These are phyloP conservation scores for Cercospora beticola DNA, from an alignment of 2,329 filamentous ascomycete species.

Conservation along the genomic window DNA sequence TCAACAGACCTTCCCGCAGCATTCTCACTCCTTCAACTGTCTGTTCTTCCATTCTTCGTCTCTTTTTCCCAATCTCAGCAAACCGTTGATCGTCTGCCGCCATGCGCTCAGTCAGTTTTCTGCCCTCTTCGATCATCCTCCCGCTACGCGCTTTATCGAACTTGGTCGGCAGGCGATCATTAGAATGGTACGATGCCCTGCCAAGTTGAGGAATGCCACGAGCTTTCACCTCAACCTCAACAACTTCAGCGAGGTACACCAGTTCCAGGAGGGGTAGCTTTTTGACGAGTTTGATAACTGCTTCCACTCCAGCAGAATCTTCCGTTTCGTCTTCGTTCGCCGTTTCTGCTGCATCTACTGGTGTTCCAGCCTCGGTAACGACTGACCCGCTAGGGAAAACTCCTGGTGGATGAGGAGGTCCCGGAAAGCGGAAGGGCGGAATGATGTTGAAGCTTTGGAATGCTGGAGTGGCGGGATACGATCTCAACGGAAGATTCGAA, in stretches of 20 bases:
- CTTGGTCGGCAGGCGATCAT: neutral
- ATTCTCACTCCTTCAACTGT: too few relatives aligned
- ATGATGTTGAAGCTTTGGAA: too few relatives aligned
- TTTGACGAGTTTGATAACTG: neutral
- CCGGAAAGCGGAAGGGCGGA: too few relatives aligned
- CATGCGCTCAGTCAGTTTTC: neutral
- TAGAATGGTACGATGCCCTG: neutral
- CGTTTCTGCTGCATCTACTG: neutral
- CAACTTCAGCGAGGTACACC: neutral
- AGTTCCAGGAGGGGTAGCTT: neutral
- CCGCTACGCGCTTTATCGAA: neutral
- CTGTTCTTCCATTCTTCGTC: neutral
- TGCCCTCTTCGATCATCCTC: neutral
- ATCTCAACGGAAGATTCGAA: too few relatives aligned
- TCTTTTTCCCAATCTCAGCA: neutral
- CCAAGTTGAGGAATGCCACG: neutral
- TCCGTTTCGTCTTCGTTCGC: neutral
- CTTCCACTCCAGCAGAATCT: neutral
- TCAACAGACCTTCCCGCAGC: too few relatives aligned
- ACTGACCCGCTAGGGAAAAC: too few relatives aligned
- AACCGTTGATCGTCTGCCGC: accelerated
- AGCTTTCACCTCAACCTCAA: neutral
- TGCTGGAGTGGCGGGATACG: too few relatives aligned
- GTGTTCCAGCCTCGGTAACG: neutral
- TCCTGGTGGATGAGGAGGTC: too few relatives aligned